Conservation (phyloP, 495 filamentous ascomycete species). For the Aspergillus homomorphus region DNA sequence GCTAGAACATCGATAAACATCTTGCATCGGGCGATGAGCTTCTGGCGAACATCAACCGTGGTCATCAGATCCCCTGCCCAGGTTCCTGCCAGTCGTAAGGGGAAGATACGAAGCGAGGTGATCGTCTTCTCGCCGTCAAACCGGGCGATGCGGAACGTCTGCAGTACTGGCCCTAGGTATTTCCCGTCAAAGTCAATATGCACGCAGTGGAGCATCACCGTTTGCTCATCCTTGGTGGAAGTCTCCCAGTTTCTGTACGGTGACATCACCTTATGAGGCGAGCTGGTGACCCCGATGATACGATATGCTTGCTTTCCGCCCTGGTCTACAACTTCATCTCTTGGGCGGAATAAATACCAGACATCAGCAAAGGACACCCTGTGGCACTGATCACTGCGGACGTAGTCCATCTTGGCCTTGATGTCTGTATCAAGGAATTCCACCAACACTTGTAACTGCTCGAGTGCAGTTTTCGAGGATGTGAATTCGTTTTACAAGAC, state of each 20-base stretch:
- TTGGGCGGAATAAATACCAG: slow-evolving; percentile 39
- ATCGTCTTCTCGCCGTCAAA: slow-evolving; percentile 39
- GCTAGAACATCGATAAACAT: slow-evolving; percentile 29
- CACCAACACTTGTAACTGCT: neutral
- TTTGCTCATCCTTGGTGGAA: slow-evolving; percentile 10
- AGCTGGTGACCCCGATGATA: slow-evolving; percentile 20
- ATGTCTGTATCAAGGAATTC: slow-evolving; percentile 1
- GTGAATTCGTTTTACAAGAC: neutral
- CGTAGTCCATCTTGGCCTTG: neutral
- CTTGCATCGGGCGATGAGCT: slow-evolving; percentile 31
- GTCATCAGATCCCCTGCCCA: neutral
- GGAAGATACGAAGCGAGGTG: slow-evolving; percentile 34
- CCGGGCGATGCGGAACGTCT: slow-evolving; percentile 20
- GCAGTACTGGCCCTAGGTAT: slow-evolving; percentile 32
- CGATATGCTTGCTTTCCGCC: slow-evolving; percentile 26
- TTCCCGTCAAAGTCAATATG: slow-evolving; percentile 43
- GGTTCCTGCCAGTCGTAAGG: slow-evolving; percentile 22
- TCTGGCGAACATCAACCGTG: neutral
- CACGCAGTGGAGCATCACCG: slow-evolving; percentile 21
- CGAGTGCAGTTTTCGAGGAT: neutral
- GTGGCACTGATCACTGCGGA: slow-evolving; percentile 5
- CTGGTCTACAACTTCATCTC: slow-evolving; percentile 26
- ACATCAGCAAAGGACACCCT: slow-evolving; percentile 35
- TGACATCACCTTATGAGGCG: slow-evolving; percentile 11
- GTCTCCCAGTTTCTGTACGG: slow-evolving; percentile 9